Evolutionary conservation across 495 filamentous ascomycete genomes (phyloP).

Genomic region (Penicillium cinerascens): DNA sequence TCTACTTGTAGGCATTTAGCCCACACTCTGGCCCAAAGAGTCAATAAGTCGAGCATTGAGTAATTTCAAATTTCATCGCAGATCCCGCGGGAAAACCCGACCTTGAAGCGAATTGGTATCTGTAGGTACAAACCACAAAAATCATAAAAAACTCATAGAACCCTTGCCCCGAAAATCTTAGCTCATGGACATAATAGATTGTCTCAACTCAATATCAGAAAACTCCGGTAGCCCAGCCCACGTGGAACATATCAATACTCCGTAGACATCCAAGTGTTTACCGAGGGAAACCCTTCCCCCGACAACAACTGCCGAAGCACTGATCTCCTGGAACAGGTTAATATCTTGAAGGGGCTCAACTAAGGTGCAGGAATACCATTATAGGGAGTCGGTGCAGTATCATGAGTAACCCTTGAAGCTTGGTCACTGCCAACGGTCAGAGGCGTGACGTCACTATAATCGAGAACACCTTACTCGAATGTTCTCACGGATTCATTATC

Average conservation of each 20-base stretch:
- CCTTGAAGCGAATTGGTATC: background rate
- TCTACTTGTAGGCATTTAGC: too few relatives aligned
- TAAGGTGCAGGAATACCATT: constrained; percentile 17
- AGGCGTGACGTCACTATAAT: constrained; percentile 4
- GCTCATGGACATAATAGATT: background rate
- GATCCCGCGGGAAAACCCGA: background rate
- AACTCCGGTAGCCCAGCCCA: background rate
- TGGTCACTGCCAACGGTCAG: constrained; percentile 11
- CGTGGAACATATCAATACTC: background rate
- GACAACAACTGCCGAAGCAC: constrained; percentile 19
- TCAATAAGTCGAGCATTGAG: too few relatives aligned
- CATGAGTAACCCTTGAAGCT: constrained; percentile 2
- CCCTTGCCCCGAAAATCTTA: background rate
- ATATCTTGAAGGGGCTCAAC: constrained; percentile 4
- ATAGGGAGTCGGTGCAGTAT: constrained; percentile 6
- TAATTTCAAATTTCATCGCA: too few relatives aligned
- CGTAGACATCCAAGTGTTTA: background rate
- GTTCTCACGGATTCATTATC: constrained; percentile 16
- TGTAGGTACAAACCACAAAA: background rate
- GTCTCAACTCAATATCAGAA: background rate
- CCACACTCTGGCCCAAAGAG: too few relatives aligned
- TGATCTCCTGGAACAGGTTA: constrained; percentile 19
- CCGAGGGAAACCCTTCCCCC: constrained; percentile 11
- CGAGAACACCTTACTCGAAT: constrained; percentile 18
- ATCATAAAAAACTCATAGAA: background rate